phyloP scores from a whole-genome alignment of 495 filamentous ascomycete species.

The Penicillium canariense region DNA sequence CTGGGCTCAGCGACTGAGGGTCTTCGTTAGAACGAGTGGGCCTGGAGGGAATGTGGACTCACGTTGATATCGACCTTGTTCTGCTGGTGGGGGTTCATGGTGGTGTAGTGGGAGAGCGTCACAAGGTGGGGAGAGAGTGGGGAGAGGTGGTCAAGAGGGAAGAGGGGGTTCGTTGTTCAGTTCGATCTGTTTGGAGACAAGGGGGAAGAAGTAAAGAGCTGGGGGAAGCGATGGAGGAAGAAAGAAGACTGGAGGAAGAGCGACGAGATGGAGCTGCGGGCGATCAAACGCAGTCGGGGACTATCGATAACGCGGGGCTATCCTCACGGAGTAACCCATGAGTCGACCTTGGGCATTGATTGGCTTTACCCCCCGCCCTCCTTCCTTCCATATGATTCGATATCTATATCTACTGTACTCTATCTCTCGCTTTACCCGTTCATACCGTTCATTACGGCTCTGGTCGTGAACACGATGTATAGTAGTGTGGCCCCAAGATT shows the following conservation, averaged over 20 bases:
- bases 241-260: background rate
- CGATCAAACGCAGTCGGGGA: constrained; percentile 2
- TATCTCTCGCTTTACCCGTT: no score
- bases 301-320: constrained; percentile 17
- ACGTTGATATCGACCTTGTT: constrained; percentile 97
- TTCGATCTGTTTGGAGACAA: no score
- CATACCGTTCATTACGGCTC: no score
- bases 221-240: constrained; percentile 2
- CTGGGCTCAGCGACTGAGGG: constrained; percentile 74
- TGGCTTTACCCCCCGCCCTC: no score
- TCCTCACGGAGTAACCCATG: no score
- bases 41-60: constrained; percentile 37
- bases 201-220: no score
- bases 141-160: constrained; percentile 8
- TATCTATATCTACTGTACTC: no score
- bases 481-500: no score
- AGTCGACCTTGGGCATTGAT: no score
- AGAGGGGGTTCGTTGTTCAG: no score
- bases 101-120: constrained; percentile 20
- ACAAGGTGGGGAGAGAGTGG: constrained; percentile 3
- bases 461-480: no score
- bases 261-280: background rate
- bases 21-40: constrained; percentile 13
- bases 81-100: constrained; percentile 93
- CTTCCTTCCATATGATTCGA: no score